These are phyloP conservation scores for Candida sp. DNA, from an alignment of 1,139 yeast genomes.

Conservation along the genomic window DNA sequence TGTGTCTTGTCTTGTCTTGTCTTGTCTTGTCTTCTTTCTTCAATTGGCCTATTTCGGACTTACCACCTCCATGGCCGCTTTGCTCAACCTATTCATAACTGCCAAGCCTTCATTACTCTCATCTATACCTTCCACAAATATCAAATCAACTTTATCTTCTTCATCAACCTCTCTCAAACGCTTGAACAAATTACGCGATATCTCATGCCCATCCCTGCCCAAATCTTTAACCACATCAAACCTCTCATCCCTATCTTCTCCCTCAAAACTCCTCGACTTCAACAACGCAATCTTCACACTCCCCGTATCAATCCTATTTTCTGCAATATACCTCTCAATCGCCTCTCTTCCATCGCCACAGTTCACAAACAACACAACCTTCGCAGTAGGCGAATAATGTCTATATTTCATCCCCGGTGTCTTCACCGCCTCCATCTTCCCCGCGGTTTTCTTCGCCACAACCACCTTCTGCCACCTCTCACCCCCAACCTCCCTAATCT, in stretches of 20 bases:
- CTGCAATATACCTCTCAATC: conserved; percentile 27
- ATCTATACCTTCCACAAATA: conserved; percentile 76
- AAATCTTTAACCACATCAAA: conserved; percentile 46
- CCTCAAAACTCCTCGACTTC: conserved; percentile 37
- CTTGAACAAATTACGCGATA: conserved; percentile 78
- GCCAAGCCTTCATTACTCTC: conserved; percentile 86
- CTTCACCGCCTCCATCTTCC: conserved; percentile 69
- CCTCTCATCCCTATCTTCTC: not conserved
- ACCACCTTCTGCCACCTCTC: conserved; percentile 61
- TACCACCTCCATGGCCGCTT: conserved; percentile 74
- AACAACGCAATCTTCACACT: conserved; percentile 50
- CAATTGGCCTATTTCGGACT: conserved; percentile 10
- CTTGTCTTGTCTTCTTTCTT: too few relatives aligned
- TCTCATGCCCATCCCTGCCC: conserved; percentile 63
- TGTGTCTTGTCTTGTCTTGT: not conserved
- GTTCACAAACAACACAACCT: conserved; percentile 69
- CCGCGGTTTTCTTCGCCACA: conserved; percentile 70
- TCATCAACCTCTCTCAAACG: conserved; percentile 76
- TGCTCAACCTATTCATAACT: conserved; percentile 86
- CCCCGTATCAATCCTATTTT: conserved; percentile 17
- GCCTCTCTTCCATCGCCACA: conserved; percentile 49
- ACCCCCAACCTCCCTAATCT: conserved; percentile 69
- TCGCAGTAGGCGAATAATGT: conserved; percentile 92
- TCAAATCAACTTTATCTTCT: conserved; percentile 53
- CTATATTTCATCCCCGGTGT: conserved; percentile 99